phyloP scores from a whole-genome alignment of 2,329 filamentous ascomycete species.

The Cephalotrichum gorgonifer region DNA sequence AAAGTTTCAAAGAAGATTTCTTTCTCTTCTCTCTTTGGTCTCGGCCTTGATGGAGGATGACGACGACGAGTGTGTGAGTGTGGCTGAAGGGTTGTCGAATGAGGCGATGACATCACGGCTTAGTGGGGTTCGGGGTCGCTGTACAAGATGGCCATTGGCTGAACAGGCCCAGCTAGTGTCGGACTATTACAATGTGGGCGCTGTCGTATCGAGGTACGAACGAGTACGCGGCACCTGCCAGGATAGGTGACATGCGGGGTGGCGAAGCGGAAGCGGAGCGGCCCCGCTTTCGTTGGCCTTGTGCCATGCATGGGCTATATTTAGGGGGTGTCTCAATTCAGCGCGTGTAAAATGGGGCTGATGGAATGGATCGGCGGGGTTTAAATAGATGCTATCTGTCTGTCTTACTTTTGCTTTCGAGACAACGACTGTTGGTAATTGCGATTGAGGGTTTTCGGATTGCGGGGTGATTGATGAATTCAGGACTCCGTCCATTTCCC shows the following conservation, averaged over 20 bases:
- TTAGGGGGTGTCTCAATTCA: background rate
- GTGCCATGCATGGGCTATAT: background rate
- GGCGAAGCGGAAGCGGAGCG: conserved; percentile 3
- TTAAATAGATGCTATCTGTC: too few relatives aligned
- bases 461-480: too few relatives aligned
- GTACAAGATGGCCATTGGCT: background rate
- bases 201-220: background rate
- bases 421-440: too few relatives aligned
- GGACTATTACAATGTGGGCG: background rate
- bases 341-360: too few relatives aligned
- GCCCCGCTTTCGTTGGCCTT: background rate
- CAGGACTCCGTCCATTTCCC: too few relatives aligned
- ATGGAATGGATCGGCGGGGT: too few relatives aligned
- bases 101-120: conserved; percentile 3
- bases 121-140: background rate
- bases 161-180: too few relatives aligned
- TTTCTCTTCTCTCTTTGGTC: background rate
- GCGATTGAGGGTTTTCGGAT: too few relatives aligned
- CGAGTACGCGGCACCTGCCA: background rate
- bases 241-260: background rate
- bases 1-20: background rate
- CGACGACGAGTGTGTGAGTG: background rate
- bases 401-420: too few relatives aligned
- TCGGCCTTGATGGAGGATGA: background rate
- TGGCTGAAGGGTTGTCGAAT: background rate